Evolutionary conservation across 129 eudicot genomes (phyloP).

Genomic region (Centella asiatica): DNA sequence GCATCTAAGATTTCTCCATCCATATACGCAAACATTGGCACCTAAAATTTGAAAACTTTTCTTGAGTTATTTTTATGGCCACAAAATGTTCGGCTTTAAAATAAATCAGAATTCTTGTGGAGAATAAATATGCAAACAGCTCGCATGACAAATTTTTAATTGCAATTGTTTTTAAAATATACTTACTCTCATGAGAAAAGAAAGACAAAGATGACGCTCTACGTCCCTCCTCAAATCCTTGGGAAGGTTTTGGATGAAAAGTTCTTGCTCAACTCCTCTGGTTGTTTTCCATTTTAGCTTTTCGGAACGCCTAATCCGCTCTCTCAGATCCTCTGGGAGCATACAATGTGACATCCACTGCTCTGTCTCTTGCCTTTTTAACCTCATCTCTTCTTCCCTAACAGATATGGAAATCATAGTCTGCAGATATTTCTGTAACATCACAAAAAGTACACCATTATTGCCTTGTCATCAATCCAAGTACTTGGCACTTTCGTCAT

Average conservation of each 20-base stretch:
- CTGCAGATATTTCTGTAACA: slow-evolving; percentile 72
- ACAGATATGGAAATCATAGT: slow-evolving; percentile 38
- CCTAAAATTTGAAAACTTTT: slow-evolving; percentile 27
- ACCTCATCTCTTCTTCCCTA: slow-evolving; percentile 81
- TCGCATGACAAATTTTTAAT: too few relatives aligned
- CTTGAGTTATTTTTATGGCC: not conserved
- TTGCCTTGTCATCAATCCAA: too few relatives aligned
- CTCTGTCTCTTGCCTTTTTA: slow-evolving; percentile 75
- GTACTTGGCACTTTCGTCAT: not conserved
- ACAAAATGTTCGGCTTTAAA: too few relatives aligned
- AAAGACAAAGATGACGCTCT: slow-evolving; percentile 74
- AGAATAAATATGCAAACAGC: not conserved
- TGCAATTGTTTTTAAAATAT: not conserved
- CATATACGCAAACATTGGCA: slow-evolving; percentile 76
- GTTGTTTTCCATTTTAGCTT: slow-evolving; percentile 90
- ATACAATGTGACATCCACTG: slow-evolving; percentile 90
- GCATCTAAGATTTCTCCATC: slow-evolving; percentile 69
- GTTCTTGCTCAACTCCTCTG: slow-evolving; percentile 82
- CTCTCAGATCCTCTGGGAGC: slow-evolving; percentile 67
- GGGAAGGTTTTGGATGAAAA: slow-evolving; percentile 56
- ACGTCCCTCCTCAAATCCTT: slow-evolving; percentile 79
- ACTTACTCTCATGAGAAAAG: slow-evolving; percentile 64
- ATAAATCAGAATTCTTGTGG: too few relatives aligned
- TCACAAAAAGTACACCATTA: too few relatives aligned
- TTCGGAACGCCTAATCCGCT: slow-evolving; percentile 62